phyloP scores from a whole-genome alignment of 768 basidiomycete species.

The Kwoniella shandongensis region DNA sequence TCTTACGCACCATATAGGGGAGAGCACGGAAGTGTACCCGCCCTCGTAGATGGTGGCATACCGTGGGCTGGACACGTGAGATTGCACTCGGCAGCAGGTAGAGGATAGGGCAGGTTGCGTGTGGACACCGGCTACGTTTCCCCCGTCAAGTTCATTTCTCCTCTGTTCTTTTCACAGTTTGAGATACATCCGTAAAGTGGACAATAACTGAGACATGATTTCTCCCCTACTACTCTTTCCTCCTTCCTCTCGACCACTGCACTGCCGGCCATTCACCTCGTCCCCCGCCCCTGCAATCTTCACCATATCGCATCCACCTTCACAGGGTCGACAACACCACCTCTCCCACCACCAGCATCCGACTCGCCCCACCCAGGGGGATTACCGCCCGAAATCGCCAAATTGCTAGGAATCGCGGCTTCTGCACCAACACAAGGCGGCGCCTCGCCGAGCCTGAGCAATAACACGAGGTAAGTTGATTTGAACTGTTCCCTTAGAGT shows the following conservation, averaged over 20 bases:
- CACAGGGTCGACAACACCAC: slow-evolving; percentile 25
- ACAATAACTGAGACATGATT: slow-evolving; percentile 22
- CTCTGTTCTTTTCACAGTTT: neutral
- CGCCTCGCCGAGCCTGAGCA: neutral
- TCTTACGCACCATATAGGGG: too few relatives aligned
- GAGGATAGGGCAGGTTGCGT: too few relatives aligned
- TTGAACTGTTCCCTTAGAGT: neutral
- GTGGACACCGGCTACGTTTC: slow-evolving; percentile 7
- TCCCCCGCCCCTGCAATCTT: too few relatives aligned
- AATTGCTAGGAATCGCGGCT: slow-evolving; percentile 32
- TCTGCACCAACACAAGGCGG: neutral
- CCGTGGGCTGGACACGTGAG: too few relatives aligned
- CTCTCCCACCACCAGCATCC: slow-evolving; percentile 12
- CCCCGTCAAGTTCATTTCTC: neutral
- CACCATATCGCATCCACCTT: slow-evolving; percentile 5
- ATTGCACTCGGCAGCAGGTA: too few relatives aligned
- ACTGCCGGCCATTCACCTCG: neutral
- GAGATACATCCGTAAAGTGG: slow-evolving; percentile 4
- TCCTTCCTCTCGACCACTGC: neutral
- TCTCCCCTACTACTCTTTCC: neutral
- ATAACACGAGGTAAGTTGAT: neutral
- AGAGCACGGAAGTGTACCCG: too few relatives aligned
- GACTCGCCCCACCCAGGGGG: slow-evolving; percentile 1
- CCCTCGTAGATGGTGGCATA: too few relatives aligned
- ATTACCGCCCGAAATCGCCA: slow-evolving; percentile 39